Percentiles rank a stretch among this genome's conserved stretches.
phyloP scores from a whole-genome alignment of 495 filamentous ascomycete genomes.

The Pseudomonodictys pantanalensis region DNA sequence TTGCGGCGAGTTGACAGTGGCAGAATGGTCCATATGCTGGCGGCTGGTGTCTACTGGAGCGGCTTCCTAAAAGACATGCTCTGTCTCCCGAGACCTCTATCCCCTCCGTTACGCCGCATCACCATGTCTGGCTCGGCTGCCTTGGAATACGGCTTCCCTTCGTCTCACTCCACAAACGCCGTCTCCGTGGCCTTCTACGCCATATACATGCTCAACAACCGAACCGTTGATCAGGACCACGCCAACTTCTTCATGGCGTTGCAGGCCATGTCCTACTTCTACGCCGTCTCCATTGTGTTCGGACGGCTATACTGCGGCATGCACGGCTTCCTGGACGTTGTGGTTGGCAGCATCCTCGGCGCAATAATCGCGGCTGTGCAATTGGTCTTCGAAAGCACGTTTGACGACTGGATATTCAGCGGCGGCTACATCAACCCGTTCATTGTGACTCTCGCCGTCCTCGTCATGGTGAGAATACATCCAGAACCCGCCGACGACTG shows the following conservation, averaged over 20 bases:
- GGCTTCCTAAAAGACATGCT: conserved; percentile 92
- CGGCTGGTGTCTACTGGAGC: conserved; percentile 85
- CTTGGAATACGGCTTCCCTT: conserved; percentile 95
- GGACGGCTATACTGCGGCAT: conserved; percentile 96
- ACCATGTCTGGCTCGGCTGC: conserved; percentile 95
- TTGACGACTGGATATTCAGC: conserved; percentile 64
- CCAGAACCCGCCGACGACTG: conserved; percentile 96
- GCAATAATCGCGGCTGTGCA: conserved; percentile 65
- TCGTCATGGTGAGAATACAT: conserved; percentile 80
- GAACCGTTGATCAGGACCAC: conserved; percentile 51
- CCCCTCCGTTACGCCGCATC: conserved; percentile 88
- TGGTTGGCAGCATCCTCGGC: conserved; percentile 73
- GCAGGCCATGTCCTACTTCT: conserved; percentile 69
- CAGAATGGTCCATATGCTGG: conserved; percentile 85
- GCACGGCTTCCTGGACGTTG: conserved; percentile 93
- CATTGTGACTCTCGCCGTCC: conserved; percentile 59
- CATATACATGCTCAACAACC: conserved; percentile 60
- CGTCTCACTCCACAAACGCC: conserved; percentile 94
- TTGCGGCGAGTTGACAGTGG: not conserved
- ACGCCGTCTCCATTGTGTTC: conserved; percentile 83
- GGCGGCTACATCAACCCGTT: conserved; percentile 57
- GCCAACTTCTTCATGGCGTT: conserved; percentile 51
- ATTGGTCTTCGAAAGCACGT: conserved; percentile 62
- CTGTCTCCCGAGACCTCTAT: conserved; percentile 91
- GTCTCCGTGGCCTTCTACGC: conserved; percentile 89